Evolutionary conservation across 768 basidiomycete genomes (phyloP).

Genomic region (Mycena vitilis): DNA sequence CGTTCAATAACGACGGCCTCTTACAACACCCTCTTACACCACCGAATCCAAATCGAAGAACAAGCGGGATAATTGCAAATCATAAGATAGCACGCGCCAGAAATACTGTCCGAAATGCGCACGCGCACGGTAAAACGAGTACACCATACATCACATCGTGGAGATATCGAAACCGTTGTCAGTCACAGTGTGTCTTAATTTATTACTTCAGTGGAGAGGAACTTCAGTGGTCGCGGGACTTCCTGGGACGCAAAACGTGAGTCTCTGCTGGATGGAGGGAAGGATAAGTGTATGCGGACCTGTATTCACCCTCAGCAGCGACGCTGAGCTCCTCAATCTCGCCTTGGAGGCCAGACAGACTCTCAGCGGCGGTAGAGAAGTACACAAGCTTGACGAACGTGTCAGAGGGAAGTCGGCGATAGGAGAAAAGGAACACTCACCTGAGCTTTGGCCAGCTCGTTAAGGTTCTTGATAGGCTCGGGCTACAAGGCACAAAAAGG

Average conservation of each 20-base stretch:
- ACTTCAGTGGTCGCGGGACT: conserved; percentile 91
- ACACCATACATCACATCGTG: conserved; percentile 29
- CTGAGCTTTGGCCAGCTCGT: conserved; percentile 92
- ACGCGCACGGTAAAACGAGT: conserved; percentile 3
- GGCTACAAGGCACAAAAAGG: conserved; percentile 63
- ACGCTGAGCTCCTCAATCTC: conserved; percentile 95
- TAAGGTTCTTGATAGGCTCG: conserved; percentile 94
- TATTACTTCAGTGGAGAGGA: conserved; percentile 47
- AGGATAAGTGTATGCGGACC: conserved; percentile 55
- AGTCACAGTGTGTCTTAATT: conserved; percentile 10
- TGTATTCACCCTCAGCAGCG: conserved; percentile 95
- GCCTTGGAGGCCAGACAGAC: conserved; percentile 84
- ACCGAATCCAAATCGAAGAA: not conserved
- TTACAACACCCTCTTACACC: too few species aligned
- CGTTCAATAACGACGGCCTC: too few species aligned
- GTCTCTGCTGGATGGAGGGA: conserved; percentile 1
- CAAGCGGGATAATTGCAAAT: conserved; percentile 23
- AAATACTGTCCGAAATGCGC: conserved; percentile 30
- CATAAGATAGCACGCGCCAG: conserved; percentile 32
- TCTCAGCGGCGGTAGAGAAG: conserved; percentile 82
- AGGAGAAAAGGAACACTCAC: conserved; percentile 45
- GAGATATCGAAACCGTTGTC: conserved; percentile 11
- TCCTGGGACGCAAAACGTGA: conserved; percentile 57
- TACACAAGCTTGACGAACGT: conserved; percentile 64
- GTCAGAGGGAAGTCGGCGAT: not conserved